These are phyloP conservation scores for Ceratobasidium sp. DNA, from an alignment of 1,284 basidiomycete species.

Conservation along the genomic window DNA sequence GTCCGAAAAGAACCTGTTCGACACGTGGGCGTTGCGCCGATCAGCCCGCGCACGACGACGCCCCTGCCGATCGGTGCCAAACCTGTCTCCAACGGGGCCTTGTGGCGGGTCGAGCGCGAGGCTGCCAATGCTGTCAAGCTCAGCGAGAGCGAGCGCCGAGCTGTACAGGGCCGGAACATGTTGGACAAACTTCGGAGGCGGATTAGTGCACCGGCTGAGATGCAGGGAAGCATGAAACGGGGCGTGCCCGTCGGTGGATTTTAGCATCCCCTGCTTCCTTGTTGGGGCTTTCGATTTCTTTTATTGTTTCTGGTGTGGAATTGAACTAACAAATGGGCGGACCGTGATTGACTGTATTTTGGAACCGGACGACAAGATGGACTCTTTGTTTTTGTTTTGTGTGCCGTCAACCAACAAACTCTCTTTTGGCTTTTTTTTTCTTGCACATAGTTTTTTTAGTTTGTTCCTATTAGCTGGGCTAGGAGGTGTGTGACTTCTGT, in stretches of 20 bases:
- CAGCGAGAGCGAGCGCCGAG: conserved; percentile 39
- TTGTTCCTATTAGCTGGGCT: not conserved
- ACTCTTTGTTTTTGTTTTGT: not conserved
- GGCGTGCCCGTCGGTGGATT: conserved; percentile 41
- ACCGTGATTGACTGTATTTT: conserved; percentile 2
- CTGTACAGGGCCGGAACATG: conserved; percentile 46
- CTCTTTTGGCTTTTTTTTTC: conserved; percentile 18
- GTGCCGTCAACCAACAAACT: not conserved
- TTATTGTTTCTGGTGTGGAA: not conserved
- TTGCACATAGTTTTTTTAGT: conserved; percentile 26
- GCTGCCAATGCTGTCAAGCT: conserved; percentile 30
- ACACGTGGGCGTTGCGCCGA: conserved; percentile 5
- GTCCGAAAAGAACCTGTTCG: conserved; percentile 11
- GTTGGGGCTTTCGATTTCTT: not conserved
- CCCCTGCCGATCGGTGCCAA: conserved; percentile 18
- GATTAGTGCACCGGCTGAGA: conserved; percentile 46
- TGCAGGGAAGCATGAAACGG: conserved; percentile 29
- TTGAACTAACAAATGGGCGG: not conserved
- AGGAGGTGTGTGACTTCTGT: conserved; percentile 18
- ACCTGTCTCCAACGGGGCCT: conserved; percentile 10
- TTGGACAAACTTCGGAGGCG: conserved; percentile 47
- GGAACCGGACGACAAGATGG: conserved; percentile 13
- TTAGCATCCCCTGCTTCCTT: not conserved
- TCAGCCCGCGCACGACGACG: not conserved
- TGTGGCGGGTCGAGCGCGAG: conserved; percentile 11